These are phyloP conservation scores for Xylaria sp. DNA, from an alignment of 2,329 filamentous ascomycete genomes.

Conservation along the genomic window DNA sequence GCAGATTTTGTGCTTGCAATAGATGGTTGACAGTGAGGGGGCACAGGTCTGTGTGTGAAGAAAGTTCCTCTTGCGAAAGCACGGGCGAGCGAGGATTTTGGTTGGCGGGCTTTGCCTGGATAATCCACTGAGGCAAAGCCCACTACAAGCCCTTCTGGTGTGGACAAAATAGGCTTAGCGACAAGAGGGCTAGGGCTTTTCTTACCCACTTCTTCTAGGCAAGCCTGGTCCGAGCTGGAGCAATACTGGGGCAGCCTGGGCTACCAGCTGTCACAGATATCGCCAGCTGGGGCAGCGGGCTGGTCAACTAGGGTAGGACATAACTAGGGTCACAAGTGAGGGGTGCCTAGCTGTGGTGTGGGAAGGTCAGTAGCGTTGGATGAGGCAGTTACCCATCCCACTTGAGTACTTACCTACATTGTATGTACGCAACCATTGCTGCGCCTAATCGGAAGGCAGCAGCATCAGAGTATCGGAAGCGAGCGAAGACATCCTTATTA, in stretches of 20 bases:
- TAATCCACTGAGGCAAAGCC: slow-evolving; percentile 38
- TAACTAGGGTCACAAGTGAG: slow-evolving; percentile 7
- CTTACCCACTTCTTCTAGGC: slow-evolving; percentile 29
- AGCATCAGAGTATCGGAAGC: slow-evolving; percentile 12
- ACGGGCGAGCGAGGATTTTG: slow-evolving; percentile 45
- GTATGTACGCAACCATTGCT: slow-evolving; percentile 22
- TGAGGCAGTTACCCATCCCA: background rate
- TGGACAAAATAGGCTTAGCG: slow-evolving; percentile 44
- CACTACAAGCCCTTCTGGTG: slow-evolving; percentile 38
- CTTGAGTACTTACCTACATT: background rate
- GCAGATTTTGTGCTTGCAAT: slow-evolving; percentile 62
- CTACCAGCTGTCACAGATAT: slow-evolving; percentile 15
- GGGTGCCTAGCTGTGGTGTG: slow-evolving; percentile 11
- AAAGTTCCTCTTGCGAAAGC: slow-evolving; percentile 54
- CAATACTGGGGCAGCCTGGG: background rate
- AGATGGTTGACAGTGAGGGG: slow-evolving; percentile 54
- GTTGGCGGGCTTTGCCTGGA: slow-evolving; percentile 36
- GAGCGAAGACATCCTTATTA: slow-evolving; percentile 3
- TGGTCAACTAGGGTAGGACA: background rate
- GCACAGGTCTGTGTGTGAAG: slow-evolving; percentile 60
- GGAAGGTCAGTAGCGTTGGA: background rate
- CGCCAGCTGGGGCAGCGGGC: slow-evolving; percentile 29
- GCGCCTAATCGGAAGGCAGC: slow-evolving; percentile 21
- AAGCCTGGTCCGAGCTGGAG: slow-evolving; percentile 22
- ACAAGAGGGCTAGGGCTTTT: slow-evolving; percentile 49